Conservation (phyloP, 2,329 filamentous ascomycete species). For the Xylariaceae sp. region DNA sequence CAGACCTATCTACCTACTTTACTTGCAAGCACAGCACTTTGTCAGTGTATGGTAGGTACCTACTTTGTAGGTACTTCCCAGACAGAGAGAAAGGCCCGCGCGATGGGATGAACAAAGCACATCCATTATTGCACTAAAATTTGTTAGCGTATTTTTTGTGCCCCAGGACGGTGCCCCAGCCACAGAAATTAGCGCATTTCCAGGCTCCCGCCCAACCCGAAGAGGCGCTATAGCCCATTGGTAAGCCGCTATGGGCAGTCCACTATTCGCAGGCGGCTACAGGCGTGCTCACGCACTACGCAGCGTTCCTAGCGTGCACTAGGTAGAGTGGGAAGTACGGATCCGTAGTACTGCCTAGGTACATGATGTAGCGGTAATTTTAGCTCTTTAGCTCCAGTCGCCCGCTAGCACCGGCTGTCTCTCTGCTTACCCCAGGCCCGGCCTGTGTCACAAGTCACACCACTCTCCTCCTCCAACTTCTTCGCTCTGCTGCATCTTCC, state of each 20-base stretch:
- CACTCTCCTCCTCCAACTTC: conserved; percentile 13
- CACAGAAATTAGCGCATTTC: not conserved
- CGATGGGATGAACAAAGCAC: not conserved
- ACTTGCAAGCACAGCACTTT: no score
- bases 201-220: not conserved
- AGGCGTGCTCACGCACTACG: not conserved
- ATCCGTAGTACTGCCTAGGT: not conserved
- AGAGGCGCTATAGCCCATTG: not conserved
- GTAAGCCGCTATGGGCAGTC: not conserved
- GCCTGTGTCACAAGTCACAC: not conserved
- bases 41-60: no score
- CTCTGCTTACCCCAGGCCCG: not conserved
- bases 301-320: not conserved
- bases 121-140: not conserved
- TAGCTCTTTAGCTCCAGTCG: not conserved
- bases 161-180: not conserved
- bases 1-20: no score
- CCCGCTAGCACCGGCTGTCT: no score
- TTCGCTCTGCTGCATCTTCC: conserved; percentile 4
- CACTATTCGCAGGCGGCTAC: not conserved
- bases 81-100: no score
- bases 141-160: not conserved
- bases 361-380: not conserved
- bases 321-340: no score
- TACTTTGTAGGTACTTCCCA: no score